phyloP scores from a whole-genome alignment of 2,329 filamentous ascomycete species.

The Dactylellina haptotyla region DNA sequence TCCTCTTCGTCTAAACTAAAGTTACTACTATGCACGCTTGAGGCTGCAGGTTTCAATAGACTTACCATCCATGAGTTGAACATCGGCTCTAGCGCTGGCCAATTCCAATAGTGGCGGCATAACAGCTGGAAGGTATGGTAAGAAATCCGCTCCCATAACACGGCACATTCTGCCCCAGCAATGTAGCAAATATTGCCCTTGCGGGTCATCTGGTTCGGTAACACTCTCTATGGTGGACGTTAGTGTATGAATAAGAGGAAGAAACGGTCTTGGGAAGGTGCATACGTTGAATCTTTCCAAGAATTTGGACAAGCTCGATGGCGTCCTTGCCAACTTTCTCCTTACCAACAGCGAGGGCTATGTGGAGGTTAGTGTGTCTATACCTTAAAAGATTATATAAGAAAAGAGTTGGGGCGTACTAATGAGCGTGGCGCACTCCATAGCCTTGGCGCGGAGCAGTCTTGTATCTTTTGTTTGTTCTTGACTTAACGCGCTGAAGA shows the following conservation, averaged over 20 bases:
- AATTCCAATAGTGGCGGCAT: constrained; percentile 93
- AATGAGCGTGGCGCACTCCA: constrained; percentile 98
- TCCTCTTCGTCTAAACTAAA: constrained; percentile 78
- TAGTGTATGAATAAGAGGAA: constrained; percentile 12
- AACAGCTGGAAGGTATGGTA: constrained; percentile 89
- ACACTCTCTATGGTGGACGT: constrained; percentile 68
- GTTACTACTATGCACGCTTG: not conserved
- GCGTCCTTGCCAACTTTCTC: constrained; percentile 90
- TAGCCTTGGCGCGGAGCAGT: constrained; percentile 91
- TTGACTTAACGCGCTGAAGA: constrained; percentile 87
- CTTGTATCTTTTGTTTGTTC: constrained; percentile 89
- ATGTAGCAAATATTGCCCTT: constrained; percentile 96
- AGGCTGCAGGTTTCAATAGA: not conserved
- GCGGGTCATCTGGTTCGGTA: constrained; percentile 90
- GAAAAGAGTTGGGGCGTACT: constrained; percentile 58
- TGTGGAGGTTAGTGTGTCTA: constrained; percentile 7
- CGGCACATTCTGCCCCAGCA: constrained; percentile 99
- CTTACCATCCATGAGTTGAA: constrained; percentile 80
- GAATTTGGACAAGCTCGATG: constrained; percentile 83
- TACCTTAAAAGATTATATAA: no score
- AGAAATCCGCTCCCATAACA: constrained; percentile 87
- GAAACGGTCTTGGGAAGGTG: not conserved
- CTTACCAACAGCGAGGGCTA: constrained; percentile 88
- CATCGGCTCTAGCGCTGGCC: constrained; percentile 94
- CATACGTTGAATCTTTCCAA: constrained; percentile 81